Evolutionary conservation across 495 filamentous ascomycete species (phyloP).

Genomic region (Opeltia flavorubescens): DNA sequence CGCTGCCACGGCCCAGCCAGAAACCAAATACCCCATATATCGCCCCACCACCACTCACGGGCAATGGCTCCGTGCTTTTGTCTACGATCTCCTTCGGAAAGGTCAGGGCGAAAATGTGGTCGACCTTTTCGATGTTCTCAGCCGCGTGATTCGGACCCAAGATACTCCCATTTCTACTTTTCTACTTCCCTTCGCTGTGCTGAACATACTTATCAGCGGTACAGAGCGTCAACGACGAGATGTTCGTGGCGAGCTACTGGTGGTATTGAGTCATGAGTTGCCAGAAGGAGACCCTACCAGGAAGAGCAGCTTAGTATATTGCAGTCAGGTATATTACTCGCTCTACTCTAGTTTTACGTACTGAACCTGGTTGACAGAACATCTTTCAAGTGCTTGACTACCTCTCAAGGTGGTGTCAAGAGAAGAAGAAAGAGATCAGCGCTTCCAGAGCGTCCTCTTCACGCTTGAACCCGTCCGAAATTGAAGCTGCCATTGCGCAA

Average conservation of each 20-base stretch:
- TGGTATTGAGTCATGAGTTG: constrained; percentile 49
- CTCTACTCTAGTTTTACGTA: neutral
- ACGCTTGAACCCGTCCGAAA: constrained; percentile 26
- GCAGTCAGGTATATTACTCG: constrained; percentile 54
- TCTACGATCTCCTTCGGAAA: constrained; percentile 67
- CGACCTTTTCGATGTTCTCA: constrained; percentile 65
- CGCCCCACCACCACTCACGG: constrained; percentile 46
- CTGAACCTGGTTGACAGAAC: constrained; percentile 36
- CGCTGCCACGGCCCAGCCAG: constrained; percentile 29
- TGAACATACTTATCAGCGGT: constrained; percentile 66
- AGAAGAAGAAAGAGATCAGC: constrained; percentile 48
- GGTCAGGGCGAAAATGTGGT: constrained; percentile 51
- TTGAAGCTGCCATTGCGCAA: constrained; percentile 30
- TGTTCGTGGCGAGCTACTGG: constrained; percentile 54
- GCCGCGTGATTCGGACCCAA: constrained; percentile 65
- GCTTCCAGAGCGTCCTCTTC: constrained; percentile 22
- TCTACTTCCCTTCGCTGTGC: constrained; percentile 65
- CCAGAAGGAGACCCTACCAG: constrained; percentile 35
- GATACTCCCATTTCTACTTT: constrained; percentile 76
- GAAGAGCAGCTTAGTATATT: constrained; percentile 58
- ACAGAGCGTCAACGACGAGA: constrained; percentile 48
- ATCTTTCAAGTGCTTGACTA: constrained; percentile 89
- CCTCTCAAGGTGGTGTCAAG: constrained; percentile 74
- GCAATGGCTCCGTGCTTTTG: constrained; percentile 65
- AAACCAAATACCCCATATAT: constrained; percentile 67